Conservation (phyloP, 1,284 basidiomycete genomes). For the Athelia psychrophila region DNA sequence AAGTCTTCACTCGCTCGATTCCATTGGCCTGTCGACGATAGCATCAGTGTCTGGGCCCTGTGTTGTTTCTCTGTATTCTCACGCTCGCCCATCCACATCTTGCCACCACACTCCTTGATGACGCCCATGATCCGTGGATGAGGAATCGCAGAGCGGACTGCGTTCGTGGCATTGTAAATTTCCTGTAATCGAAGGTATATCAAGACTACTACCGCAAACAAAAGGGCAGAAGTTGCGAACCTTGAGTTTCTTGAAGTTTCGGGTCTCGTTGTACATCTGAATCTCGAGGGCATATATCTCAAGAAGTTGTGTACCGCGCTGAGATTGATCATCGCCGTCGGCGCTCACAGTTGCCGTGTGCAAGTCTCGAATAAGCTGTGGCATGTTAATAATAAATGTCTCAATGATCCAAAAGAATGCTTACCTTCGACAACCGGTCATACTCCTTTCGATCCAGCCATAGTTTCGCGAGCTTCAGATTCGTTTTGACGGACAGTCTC, state of each 20-base stretch:
- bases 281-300: slow-evolving; percentile 99
- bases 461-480: slow-evolving; percentile 94
- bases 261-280: slow-evolving; percentile 97
- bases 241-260: slow-evolving; percentile 95
- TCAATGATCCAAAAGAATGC: not conserved
- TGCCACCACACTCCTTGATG: slow-evolving; percentile 98
- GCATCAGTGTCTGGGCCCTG: not conserved
- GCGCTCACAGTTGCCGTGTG: slow-evolving; percentile 64
- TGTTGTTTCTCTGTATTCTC: slow-evolving; percentile 5
- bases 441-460: slow-evolving; percentile 98
- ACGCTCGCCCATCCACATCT: slow-evolving; percentile 99
- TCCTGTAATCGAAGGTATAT: slow-evolving; percentile 53
- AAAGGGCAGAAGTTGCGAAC: slow-evolving; percentile 31
- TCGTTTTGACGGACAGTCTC: slow-evolving; percentile 94
- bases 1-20: slow-evolving; percentile 96
- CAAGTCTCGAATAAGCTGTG: slow-evolving; percentile 70
- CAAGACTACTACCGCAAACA: not conserved
- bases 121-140: slow-evolving; percentile 99
- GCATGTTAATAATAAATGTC: not conserved
- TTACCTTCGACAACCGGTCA: slow-evolving; percentile 74
- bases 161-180: slow-evolving; percentile 94
- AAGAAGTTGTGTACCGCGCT: slow-evolving; percentile 89
- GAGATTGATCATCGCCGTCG: slow-evolving; percentile 81
- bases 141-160: slow-evolving; percentile 94
- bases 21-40: slow-evolving; percentile 75